These are phyloP conservation scores for Leccinum disarticulatum DNA, from an alignment of 768 basidiomycete species.

Conservation along the genomic window DNA sequence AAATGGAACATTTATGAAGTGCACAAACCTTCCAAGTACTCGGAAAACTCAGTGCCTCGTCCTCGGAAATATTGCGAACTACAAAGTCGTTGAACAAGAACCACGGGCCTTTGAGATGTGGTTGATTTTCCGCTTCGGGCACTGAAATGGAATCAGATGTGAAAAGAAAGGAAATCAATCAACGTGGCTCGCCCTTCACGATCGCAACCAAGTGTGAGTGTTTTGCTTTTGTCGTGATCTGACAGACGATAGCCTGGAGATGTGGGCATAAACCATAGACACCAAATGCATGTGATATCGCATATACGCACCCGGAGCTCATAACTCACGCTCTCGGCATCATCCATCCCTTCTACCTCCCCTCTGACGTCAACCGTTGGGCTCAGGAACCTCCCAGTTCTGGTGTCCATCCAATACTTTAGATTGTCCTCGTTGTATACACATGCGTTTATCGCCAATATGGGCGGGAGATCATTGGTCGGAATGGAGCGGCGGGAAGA, in stretches of 20 bases:
- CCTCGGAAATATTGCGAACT: slow-evolving; percentile 79
- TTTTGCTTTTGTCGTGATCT: slow-evolving; percentile 69
- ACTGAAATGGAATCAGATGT: slow-evolving; percentile 42
- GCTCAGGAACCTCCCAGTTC: slow-evolving; percentile 49
- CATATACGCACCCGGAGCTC: slow-evolving; percentile 63
- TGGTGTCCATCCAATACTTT: slow-evolving; percentile 70
- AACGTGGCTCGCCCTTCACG: slow-evolving; percentile 58
- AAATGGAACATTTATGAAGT: neutral
- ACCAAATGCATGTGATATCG: neutral
- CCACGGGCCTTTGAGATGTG: slow-evolving; percentile 62
- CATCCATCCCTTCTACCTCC: slow-evolving; percentile 58
- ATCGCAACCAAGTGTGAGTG: slow-evolving; percentile 86
- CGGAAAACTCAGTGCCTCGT: slow-evolving; percentile 85
- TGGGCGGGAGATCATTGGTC: slow-evolving; percentile 69
- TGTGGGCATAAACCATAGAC: neutral
- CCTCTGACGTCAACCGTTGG: slow-evolving; percentile 57
- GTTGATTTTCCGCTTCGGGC: slow-evolving; percentile 57
- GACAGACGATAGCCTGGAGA: slow-evolving; percentile 73
- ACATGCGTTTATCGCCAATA: slow-evolving; percentile 84
- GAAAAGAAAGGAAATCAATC: neutral
- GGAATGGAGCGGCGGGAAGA: slow-evolving; percentile 66
- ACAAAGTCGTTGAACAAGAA: slow-evolving; percentile 96
- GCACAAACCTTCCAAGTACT: slow-evolving; percentile 87
- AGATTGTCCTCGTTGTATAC: slow-evolving; percentile 75
- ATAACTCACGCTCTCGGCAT: slow-evolving; percentile 58